phyloP scores from a whole-genome alignment of 768 basidiomycete species.

The Suillus paluster region DNA sequence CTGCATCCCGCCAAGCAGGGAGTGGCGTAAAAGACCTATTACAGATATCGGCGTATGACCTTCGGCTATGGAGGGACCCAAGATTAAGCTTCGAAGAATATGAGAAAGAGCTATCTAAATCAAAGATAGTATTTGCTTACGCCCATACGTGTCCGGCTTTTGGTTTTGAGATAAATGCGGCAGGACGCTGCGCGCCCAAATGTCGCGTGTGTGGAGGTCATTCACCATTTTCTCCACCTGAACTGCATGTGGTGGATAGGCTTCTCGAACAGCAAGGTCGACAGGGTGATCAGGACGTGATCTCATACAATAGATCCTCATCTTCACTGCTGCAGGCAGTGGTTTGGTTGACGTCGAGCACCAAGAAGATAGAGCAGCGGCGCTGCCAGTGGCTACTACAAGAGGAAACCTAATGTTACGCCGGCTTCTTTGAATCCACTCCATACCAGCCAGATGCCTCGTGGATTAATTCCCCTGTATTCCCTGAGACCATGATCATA shows the following conservation, averaged over 20 bases:
- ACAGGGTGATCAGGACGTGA: background rate
- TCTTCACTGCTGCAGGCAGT: background rate
- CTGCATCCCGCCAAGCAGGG: slow-evolving; percentile 1
- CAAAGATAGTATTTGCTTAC: background rate
- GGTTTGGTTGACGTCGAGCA: background rate
- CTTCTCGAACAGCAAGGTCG: background rate
- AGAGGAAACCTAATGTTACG: background rate
- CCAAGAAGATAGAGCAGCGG: background rate
- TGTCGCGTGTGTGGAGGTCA: slow-evolving; percentile 4
- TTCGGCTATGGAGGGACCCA: background rate
- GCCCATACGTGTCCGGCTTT: background rate
- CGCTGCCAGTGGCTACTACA: background rate
- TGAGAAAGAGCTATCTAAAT: background rate
- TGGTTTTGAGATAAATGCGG: background rate
- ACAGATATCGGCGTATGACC: background rate
- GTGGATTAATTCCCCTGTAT: background rate
- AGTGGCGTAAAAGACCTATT: background rate
- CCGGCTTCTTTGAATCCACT: background rate
- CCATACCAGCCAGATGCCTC: background rate
- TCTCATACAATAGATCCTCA: background rate
- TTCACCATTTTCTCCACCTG: slow-evolving; percentile 1
- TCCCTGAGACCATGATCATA: background rate
- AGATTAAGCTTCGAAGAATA: background rate
- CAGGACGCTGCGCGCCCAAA: background rate
- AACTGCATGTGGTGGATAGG: background rate